Conservation (phyloP, 2,329 filamentous ascomycete genomes). For the Verticillium nubilum region DNA sequence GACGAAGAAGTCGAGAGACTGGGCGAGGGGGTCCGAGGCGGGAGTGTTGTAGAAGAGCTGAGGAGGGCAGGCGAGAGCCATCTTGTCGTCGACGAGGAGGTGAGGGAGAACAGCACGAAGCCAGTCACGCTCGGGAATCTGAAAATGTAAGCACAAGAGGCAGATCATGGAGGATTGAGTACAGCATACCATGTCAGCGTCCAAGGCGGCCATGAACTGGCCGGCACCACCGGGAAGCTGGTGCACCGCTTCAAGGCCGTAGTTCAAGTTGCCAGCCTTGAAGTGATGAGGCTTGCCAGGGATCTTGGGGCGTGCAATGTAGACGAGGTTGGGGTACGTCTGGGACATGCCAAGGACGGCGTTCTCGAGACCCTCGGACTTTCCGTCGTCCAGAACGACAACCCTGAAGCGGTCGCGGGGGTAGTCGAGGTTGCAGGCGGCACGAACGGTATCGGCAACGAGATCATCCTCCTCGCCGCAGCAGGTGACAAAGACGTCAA, state of each 20-base stretch:
- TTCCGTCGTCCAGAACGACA: constrained; percentile 50
- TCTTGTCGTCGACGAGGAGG: constrained; percentile 48
- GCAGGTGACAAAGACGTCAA: constrained; percentile 53
- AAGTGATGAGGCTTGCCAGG: constrained; percentile 48
- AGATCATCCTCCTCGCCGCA: constrained; percentile 52
- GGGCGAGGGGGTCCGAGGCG: constrained; percentile 49
- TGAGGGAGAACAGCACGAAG: constrained; percentile 55
- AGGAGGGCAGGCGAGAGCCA: constrained; percentile 55
- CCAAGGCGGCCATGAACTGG: constrained; percentile 56
- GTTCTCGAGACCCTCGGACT: constrained; percentile 34
- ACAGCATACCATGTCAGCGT: constrained; percentile 54
- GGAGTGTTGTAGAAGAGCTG: constrained; percentile 62
- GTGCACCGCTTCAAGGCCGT: constrained; percentile 45
- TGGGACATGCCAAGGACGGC: constrained; percentile 29
- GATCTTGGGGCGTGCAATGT: constrained; percentile 44
- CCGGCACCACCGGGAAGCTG: constrained; percentile 48
- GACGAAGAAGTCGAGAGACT: constrained; percentile 54
- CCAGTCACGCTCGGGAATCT: constrained; percentile 57
- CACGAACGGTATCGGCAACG: constrained; percentile 51
- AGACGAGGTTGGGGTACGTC: constrained; percentile 43
- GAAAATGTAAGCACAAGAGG: background rate
- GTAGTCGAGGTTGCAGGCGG: constrained; percentile 49
- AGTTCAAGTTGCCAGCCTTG: constrained; percentile 62
- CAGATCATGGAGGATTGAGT: constrained; percentile 4
- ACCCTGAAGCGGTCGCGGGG: constrained; percentile 47